Base-by-base conservation (phyloP, 768 basidiomycete genomes). In the Macrolepiota dolichaula region DNA sequence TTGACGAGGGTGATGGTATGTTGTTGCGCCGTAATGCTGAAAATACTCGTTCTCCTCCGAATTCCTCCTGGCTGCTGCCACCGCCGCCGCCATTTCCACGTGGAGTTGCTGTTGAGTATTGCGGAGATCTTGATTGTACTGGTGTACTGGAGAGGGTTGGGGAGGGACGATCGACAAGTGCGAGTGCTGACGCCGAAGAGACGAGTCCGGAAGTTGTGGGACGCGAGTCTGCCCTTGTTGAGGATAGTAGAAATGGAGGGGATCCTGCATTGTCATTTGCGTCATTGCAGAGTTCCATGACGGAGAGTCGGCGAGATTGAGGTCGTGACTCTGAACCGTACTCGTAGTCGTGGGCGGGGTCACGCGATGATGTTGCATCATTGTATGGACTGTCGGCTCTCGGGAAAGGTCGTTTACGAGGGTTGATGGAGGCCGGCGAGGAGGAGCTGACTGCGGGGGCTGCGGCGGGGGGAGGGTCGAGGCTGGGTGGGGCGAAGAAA, bases 281-380 rank as follows among this genome's bases (percentile, higher is more conserved):
- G 78, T 89, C 88, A 82, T 92, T 91, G 83, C 90, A 91, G 81
- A 92, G 87, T 67, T 92, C 91, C 89, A 92, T 83, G 82, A 92
- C 87, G 73, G 87, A 81, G 82, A 92, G 85, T 63, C 91, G 77
- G 67, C 91, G 82, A 76, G 87, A 89, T 69, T 88, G 85, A 64
- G 91, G 91, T 68, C 91, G 80, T 68, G 88, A 90, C 65, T 90
- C 89, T 65, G 81, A 70, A 24, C 85, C 90, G 74, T 89, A 88
- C 58, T 88, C 87, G 78, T 88, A 85, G 47, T 66, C 55, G 54
- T 42, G 59, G 57, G 64, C 19, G 35, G 51, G 17, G 53, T 59
- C 59, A 29, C 52, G 53, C 60, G 55, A 40, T 47, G 64, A 44
- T 62, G 60, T 35, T 60, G 66, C 59, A 65, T 73, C 70, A 66